A percentile compares a stretch with the other conserved stretches of the same genome.
phyloP scores from a whole-genome alignment of 139 green algal genomes.

The Gonium pectorale region DNA sequence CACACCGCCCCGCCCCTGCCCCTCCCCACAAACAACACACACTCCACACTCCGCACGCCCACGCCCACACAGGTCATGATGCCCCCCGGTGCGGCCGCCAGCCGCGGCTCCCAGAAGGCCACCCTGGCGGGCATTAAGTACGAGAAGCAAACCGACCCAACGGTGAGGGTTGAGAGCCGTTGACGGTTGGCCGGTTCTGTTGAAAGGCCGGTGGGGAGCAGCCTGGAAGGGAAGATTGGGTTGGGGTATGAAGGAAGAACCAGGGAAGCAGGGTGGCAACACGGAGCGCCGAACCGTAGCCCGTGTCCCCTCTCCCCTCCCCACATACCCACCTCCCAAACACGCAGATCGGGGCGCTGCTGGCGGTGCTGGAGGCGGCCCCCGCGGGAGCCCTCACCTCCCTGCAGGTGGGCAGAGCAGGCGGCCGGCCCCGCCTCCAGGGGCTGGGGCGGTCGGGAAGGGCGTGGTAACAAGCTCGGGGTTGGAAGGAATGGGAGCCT shows the following conservation, averaged over 20 bases:
- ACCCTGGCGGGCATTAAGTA: constrained; percentile 86
- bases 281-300: too few relatives aligned
- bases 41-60: neutral
- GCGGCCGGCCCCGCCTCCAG: too few relatives aligned
- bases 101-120: constrained; percentile 78
- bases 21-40: too few relatives aligned
- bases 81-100: constrained; percentile 67
- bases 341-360: constrained; percentile 66
- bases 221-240: neutral
- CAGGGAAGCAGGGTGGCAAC: too few relatives aligned
- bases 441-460: neutral
- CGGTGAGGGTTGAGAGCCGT: neutral
- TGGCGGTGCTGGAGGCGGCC: constrained; percentile 56
- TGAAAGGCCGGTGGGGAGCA: neutral
- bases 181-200: neutral
- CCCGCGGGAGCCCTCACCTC: neutral
- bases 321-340: neutral
- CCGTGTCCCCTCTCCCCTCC: neutral
- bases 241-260: too few relatives aligned
- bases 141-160: constrained; percentile 66
- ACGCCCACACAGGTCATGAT: constrained; percentile 74
- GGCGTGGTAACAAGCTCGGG: too few relatives aligned
- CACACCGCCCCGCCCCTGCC: neutral
- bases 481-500: too few relatives aligned
- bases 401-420: neutral